These are phyloP conservation scores for Tetrahymena malaccensis DNA, from an alignment of 73 alveolate genomes.

Conservation along the genomic window DNA sequence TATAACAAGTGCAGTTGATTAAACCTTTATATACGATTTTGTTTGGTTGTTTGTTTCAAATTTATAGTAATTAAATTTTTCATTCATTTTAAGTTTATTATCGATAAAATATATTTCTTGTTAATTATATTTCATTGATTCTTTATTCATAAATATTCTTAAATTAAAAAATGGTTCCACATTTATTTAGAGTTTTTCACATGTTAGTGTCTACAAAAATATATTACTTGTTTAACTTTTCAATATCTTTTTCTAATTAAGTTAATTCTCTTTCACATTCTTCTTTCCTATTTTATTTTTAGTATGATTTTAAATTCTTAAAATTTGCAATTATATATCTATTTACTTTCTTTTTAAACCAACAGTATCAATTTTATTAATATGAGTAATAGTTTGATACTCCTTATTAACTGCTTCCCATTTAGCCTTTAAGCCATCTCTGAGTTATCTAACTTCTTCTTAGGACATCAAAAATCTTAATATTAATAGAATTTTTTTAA, in stretches of 20 bases:
- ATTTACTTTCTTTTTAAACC: constrained; percentile 85
- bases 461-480: constrained; percentile 57
- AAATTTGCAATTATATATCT: not conserved
- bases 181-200: not conserved
- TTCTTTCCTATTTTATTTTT: constrained; percentile 59
- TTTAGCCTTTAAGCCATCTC: constrained; percentile 87
- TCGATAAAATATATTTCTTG: not conserved
- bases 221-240: constrained; percentile 72
- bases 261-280: constrained; percentile 85
- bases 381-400: constrained; percentile 87
- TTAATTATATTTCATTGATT: not conserved
- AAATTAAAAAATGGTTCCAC: not conserved
- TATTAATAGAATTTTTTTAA: not conserved
- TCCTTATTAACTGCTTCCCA: constrained; percentile 93
- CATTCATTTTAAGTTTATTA: too few relatives aligned
- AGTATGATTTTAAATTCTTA: too few relatives aligned
- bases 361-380: constrained; percentile 78
- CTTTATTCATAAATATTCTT: not conserved
- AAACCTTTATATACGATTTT: not conserved
- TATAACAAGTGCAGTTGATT: not conserved
- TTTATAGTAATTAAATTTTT: too few relatives aligned
- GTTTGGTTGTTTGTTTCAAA: not conserved
- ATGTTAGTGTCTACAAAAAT: constrained; percentile 85
- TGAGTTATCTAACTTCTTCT: constrained; percentile 79
- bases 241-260: constrained; percentile 84